Evolutionary conservation across 768 basidiomycete genomes (phyloP).

Genomic region (Amanita thiersii): DNA sequence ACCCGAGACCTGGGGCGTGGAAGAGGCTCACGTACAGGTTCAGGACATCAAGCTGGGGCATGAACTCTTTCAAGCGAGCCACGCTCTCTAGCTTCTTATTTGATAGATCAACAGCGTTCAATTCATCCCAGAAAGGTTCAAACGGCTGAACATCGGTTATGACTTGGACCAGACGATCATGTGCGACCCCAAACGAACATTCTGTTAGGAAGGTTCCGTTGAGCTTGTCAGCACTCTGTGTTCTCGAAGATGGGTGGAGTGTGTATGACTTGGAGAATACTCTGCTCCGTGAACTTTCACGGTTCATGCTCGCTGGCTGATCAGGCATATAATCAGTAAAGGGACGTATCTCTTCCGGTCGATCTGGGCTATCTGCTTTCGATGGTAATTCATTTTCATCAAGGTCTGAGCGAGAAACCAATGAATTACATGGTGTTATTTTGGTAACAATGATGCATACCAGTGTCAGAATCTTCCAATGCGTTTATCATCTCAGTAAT

Average conservation of each 20-base stretch:
- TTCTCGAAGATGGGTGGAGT: constrained; percentile 23
- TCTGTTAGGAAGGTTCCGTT: constrained; percentile 76
- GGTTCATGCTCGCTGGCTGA: constrained; percentile 13
- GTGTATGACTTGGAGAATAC: constrained; percentile 37
- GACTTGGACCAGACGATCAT: constrained; percentile 82
- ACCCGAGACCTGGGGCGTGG: constrained; percentile 1
- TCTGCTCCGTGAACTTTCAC: constrained; percentile 25
- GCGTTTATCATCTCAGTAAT: constrained; percentile 76
- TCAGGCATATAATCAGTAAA: constrained; percentile 33
- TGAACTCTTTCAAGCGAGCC: constrained; percentile 79
- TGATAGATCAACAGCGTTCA: constrained; percentile 68
- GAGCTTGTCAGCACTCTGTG: constrained; percentile 23
- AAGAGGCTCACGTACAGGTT: constrained; percentile 49
- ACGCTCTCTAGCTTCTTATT: constrained; percentile 71
- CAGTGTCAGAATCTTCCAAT: constrained; percentile 57
- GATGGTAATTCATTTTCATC: constrained; percentile 48
- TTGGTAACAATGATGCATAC: constrained; percentile 31
- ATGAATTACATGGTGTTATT: constrained; percentile 9
- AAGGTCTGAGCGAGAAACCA: constrained; percentile 21
- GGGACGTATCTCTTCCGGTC: constrained; percentile 41
- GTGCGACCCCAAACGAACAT: constrained; percentile 93
- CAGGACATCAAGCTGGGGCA: constrained; percentile 71
- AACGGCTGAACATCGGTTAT: constrained; percentile 95
- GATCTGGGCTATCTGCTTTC: constrained; percentile 37
- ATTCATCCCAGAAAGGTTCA: constrained; percentile 88